These are phyloP conservation scores for Nicotiana paniculata DNA, from an alignment of 257 asterid species.

Conservation along the genomic window DNA sequence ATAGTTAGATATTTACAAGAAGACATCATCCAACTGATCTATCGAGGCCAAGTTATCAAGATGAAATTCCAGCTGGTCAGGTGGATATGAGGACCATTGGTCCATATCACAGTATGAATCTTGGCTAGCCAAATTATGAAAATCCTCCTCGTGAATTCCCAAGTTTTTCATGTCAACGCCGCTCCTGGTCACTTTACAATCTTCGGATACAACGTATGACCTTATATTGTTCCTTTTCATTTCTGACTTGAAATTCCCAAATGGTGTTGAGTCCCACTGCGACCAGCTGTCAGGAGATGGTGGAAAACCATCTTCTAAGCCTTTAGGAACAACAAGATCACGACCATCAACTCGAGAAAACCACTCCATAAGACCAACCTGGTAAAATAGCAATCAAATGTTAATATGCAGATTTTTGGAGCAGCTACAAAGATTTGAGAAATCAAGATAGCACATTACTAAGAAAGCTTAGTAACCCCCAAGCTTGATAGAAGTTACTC, in stretches of 20 bases:
- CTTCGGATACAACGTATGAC: not conserved
- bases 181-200: not conserved
- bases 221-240: slow-evolving; percentile 2
- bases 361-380: slow-evolving; percentile 10
- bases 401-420: not conserved
- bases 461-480: not conserved
- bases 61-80: not conserved
- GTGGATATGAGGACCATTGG: slow-evolving; percentile 6
- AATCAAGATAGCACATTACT: not conserved
- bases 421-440: not conserved
- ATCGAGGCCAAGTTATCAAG: slow-evolving; percentile 8
- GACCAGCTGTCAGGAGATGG: slow-evolving; percentile 3
- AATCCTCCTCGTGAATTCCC: not conserved
- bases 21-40: slow-evolving; percentile 6
- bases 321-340: not conserved
- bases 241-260: slow-evolving; percentile 2
- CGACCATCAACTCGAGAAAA: not conserved
- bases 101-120: not conserved
- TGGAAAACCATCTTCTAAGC: not conserved
- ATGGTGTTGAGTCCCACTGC: not conserved
- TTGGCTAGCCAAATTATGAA: not conserved
- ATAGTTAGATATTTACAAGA: not conserved
- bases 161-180: not conserved
- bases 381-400: not conserved
- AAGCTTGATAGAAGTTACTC: not conserved